Base-by-base conservation (phyloP, 1,139 yeast genomes). In the Lodderomyces theae region DNA sequence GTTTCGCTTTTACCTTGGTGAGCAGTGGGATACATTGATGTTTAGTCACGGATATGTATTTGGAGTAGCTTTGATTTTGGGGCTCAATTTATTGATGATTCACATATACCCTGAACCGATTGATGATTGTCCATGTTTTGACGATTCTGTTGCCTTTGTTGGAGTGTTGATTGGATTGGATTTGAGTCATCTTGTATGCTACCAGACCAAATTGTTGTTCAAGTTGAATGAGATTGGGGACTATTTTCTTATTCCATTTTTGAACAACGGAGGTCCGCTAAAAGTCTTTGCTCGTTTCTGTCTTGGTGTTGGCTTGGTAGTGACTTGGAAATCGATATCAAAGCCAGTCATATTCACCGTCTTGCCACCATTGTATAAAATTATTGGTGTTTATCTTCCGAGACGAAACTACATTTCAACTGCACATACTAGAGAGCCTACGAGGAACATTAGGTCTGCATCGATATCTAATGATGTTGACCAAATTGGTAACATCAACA, bases 91-190 rank as follows among this genome's bases (percentile, higher is more conserved):
- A 12, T 50, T 64, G 2, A 64, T 86, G 34, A 70, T 85, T 33
- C 82, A 84, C 54, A 65, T 76, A 37, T 96, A 89, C 61, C 86
- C 90, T 0, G 82, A 79, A 47, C 97, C 98, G 0, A 82, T 86
- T 10, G 98, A 92, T 53, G 86, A 84, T 53, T 92, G 98, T 58
- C 98, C 98, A 0, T 92, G 98, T 58, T 90, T 85, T 59, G 97
- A 88, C 55, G 98, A 92, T 56, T 82, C 94, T 7, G 96, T 92
- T 16, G 95, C 97, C 2, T 92, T 92, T 53, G 68, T 89, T 42
- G 97, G 97, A 1, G 98, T 92, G 22, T 73, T 89, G 16, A 70
- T 84, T 38, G 97, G 97, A 0, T 53, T 82, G 21, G 88, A 81
- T 47, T 48, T 82, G 29, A 73, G 82, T 10, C 77, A 76, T 48